A percentile compares a stretch with the other conserved stretches of the same genome.
Conservation (phyloP, 805 yeast genomes). For the Nakazawaea ernobii region DNA sequence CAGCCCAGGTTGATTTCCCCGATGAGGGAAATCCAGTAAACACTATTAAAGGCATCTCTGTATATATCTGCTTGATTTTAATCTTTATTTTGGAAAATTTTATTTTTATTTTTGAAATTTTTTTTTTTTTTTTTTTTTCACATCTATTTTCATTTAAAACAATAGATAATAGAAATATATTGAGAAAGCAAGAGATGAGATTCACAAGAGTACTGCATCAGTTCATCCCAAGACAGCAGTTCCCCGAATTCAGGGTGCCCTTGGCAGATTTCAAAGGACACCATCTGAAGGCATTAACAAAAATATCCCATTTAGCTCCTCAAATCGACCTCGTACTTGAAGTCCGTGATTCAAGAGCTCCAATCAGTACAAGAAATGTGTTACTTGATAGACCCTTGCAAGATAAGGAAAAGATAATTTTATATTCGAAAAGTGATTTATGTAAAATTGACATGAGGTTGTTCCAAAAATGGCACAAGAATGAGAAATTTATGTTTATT, state of each 20-base stretch:
- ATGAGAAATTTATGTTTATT: slow-evolving; percentile 45
- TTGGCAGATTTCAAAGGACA: slow-evolving; percentile 87
- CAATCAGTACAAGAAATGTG: slow-evolving; percentile 74
- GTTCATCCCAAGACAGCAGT: slow-evolving; percentile 65
- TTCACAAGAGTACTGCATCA: neutral
- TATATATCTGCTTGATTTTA: neutral
- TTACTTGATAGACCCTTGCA: slow-evolving; percentile 65
- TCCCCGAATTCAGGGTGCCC: slow-evolving; percentile 67
- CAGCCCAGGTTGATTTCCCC: slow-evolving; percentile 78
- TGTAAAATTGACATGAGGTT: slow-evolving; percentile 36
- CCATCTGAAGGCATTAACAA: slow-evolving; percentile 72
- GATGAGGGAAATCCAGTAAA: slow-evolving; percentile 82
- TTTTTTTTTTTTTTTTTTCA: slow-evolving; percentile 21
- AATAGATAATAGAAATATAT: neutral
- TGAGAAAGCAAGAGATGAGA: neutral
- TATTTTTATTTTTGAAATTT: slow-evolving; percentile 41
- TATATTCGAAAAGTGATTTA: slow-evolving; percentile 75
- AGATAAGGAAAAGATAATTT: slow-evolving; percentile 48
- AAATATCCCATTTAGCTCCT: slow-evolving; percentile 63
- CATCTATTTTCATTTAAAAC: too few species aligned
- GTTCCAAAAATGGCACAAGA: slow-evolving; percentile 44
- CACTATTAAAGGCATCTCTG: slow-evolving; percentile 73
- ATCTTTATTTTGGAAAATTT: neutral
- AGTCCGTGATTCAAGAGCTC: slow-evolving; percentile 86
- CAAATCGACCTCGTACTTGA: slow-evolving; percentile 81